Percentiles rank a stretch among this genome's conserved stretches.
Conservation (phyloP, 176 grass and related monocot species). For the Paspalum vaginatum region DNA sequence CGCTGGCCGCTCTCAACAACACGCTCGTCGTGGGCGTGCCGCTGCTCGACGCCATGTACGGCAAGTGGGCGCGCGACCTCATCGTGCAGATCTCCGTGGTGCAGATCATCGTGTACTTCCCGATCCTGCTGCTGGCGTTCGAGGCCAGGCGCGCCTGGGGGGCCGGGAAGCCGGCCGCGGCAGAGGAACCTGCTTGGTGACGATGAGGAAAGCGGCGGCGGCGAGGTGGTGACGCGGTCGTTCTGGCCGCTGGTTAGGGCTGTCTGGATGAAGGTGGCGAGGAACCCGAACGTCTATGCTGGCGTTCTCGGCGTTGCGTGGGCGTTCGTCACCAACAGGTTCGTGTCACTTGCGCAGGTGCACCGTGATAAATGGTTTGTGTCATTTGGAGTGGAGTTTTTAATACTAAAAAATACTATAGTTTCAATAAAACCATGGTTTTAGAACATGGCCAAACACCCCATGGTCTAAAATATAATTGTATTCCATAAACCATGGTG, state of each 20-base stretch:
- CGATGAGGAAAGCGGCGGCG: conserved; percentile 26
- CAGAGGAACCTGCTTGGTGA: background rate
- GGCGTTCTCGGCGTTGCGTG: conserved; percentile 70
- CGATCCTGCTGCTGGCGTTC: conserved; percentile 59
- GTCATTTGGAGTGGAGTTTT: too few species aligned
- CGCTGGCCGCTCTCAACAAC: conserved; percentile 82
- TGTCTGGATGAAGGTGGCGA: conserved; percentile 60
- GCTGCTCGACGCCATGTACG: conserved; percentile 87
- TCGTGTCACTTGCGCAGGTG: background rate
- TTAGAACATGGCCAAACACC: too few species aligned
- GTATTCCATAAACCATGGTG: too few species aligned
- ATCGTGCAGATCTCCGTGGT: conserved; percentile 82
- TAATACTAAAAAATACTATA: too few species aligned
- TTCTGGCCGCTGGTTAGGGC: conserved; percentile 51
- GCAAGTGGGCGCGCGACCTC: conserved; percentile 87
- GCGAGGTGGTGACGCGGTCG: background rate
- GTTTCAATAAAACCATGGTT: too few species aligned
- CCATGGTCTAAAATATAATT: too few species aligned
- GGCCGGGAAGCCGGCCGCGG: background rate
- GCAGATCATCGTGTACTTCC: conserved; percentile 72
- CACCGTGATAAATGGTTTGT: background rate
- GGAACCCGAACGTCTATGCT: conserved; percentile 77
- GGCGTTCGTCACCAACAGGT: conserved; percentile 67
- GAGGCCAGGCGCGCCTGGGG: conserved; percentile 65
- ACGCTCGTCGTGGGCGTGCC: conserved; percentile 87